phyloP scores from a whole-genome alignment of 441 rosid genomes.

The Omphalea diandra region DNA sequence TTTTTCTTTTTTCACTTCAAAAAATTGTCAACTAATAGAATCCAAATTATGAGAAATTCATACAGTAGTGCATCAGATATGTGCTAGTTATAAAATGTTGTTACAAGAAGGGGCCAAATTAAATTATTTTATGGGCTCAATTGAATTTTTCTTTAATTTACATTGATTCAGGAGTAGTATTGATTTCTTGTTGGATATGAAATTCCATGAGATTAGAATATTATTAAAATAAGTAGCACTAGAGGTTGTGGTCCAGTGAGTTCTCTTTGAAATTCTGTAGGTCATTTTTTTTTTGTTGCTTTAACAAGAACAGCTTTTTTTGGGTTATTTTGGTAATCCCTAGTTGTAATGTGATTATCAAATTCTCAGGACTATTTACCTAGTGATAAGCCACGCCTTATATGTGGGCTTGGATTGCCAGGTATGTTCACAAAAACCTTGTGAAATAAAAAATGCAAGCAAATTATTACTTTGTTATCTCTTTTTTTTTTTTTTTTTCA shows the following conservation, averaged over 20 bases:
- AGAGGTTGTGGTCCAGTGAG: background rate
- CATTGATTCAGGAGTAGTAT: background rate
- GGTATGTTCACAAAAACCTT: too few species aligned
- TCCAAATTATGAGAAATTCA: background rate
- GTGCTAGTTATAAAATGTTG: too few species aligned
- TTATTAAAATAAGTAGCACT: background rate
- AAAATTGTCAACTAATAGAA: background rate
- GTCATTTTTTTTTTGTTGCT: background rate
- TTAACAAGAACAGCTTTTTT: background rate
- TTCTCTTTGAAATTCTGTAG: background rate
- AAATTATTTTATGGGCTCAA: background rate
- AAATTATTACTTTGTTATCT: background rate
- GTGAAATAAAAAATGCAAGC: background rate
- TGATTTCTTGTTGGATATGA: background rate
- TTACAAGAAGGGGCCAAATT: too few species aligned
- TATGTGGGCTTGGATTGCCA: constrained; percentile 68
- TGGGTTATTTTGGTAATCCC: background rate
- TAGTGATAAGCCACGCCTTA: constrained; percentile 56
- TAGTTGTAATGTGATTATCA: constrained; percentile 6
- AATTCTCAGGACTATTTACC: constrained; percentile 54
- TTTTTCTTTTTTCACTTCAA: background rate
- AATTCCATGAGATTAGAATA: background rate
- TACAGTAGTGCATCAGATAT: background rate
- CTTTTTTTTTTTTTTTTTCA: too few species aligned
- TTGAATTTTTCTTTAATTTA: background rate